Conservation (phyloP, 106 monocot genomes). For the Dendrobium nobile region DNA sequence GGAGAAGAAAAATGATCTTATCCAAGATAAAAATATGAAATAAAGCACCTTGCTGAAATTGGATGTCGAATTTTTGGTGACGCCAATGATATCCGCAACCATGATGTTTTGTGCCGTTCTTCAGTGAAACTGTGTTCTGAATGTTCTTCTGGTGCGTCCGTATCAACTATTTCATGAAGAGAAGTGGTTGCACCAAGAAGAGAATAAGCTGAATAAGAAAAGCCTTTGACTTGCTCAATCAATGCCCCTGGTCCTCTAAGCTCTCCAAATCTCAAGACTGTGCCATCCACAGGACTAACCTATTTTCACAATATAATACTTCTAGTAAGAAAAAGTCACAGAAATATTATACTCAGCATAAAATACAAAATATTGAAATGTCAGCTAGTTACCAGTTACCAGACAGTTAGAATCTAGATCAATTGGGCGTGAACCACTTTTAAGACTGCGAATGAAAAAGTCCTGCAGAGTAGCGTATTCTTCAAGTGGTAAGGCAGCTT, state of each 20-base stretch:
- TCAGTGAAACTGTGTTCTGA: constrained; percentile 21
- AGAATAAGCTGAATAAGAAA: constrained; percentile 85
- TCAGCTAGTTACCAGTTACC: constrained; percentile 89
- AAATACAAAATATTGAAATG: constrained; percentile 12
- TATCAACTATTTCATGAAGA: constrained; percentile 45
- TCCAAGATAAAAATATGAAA: background rate
- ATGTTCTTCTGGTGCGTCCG: constrained; percentile 19
- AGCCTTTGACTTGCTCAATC: constrained; percentile 98
- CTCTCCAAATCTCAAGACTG: constrained; percentile 58
- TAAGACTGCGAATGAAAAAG: constrained; percentile 67
- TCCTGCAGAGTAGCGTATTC: constrained; percentile 80
- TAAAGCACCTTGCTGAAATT: constrained; percentile 13
- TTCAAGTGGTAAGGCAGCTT: constrained; percentile 75
- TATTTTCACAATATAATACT: constrained; percentile 20
- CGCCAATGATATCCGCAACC: constrained; percentile 74
- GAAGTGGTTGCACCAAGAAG: constrained; percentile 74
- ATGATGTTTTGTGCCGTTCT: constrained; percentile 45
- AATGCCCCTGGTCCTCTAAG: constrained; percentile 58
- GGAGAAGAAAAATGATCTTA: background rate
- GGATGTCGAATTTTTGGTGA: constrained; percentile 59
- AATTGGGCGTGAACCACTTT: constrained; percentile 75
- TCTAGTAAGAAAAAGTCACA: background rate
- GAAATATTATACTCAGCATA: background rate
- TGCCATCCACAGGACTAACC: constrained; percentile 96
- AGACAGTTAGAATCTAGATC: constrained; percentile 80